Conservation (phyloP, 768 basidiomycete genomes). For the Chalciporus pseudorubinellus region DNA sequence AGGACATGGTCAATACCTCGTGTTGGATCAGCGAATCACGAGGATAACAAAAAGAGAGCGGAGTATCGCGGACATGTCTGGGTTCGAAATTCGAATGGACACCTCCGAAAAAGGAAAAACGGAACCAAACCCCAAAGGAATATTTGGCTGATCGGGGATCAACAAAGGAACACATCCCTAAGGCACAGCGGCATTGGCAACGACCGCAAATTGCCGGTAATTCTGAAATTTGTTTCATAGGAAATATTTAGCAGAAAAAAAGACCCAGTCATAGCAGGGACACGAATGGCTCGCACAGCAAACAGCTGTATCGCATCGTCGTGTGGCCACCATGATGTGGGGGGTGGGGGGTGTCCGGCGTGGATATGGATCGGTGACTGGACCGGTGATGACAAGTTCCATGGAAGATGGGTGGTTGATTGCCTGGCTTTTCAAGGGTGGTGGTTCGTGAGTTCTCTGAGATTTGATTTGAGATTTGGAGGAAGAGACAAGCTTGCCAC, state of each 20-base stretch:
- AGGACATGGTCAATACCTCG: too few relatives aligned
- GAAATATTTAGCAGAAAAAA: neutral
- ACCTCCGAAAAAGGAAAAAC: constrained; percentile 19
- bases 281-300: neutral
- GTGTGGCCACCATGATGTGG: neutral
- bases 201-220: constrained; percentile 31
- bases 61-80: constrained; percentile 30
- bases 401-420: constrained; percentile 16
- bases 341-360: constrained; percentile 3
- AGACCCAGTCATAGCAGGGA: too few relatives aligned
- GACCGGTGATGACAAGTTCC: neutral
- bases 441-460: constrained; percentile 24
- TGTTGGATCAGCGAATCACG: too few relatives aligned
- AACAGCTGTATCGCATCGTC: too few relatives aligned
- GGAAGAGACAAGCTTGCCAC: constrained; percentile 29
- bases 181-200: constrained; percentile 30
- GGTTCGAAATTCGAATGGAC: constrained; percentile 12
- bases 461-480: constrained; percentile 34
- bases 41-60: neutral
- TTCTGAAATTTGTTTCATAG: constrained; percentile 1
- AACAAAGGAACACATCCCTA: constrained; percentile 40
- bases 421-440: constrained; percentile 11
- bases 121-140: constrained; percentile 35
- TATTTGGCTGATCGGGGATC: constrained; percentile 61
- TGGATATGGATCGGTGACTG: neutral